Evolutionary conservation across 768 basidiomycete species (phyloP).

Genomic region (Russula sp.): DNA sequence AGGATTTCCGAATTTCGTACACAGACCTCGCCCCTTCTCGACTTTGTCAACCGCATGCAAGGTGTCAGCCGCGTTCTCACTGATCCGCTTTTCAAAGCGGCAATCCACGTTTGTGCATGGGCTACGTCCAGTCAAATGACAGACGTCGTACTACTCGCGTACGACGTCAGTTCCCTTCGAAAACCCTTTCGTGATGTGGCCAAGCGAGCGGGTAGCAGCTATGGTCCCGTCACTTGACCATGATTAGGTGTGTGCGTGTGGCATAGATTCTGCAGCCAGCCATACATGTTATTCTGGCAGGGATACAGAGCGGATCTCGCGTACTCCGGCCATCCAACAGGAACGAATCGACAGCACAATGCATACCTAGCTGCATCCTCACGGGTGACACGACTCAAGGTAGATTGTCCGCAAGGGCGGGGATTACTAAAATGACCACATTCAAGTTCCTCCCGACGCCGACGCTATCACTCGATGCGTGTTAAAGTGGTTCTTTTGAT

Average conservation of each 20-base stretch:
- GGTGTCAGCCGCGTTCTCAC: background rate
- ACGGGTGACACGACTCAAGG: background rate
- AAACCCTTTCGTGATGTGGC: background rate
- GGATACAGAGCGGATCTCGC: background rate
- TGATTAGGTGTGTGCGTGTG: background rate
- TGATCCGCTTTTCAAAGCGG: background rate
- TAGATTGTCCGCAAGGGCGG: background rate
- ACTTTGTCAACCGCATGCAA: background rate
- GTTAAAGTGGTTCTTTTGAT: background rate
- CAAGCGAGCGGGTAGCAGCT: background rate
- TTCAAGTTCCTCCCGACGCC: background rate
- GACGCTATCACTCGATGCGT: background rate
- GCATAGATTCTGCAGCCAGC: background rate
- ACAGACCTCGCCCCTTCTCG: background rate
- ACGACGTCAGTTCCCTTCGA: background rate
- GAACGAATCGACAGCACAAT: background rate
- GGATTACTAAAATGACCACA: background rate
- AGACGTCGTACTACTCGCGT: background rate
- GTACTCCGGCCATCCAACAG: background rate
- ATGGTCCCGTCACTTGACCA: background rate
- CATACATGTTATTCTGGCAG: background rate
- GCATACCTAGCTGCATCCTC: background rate
- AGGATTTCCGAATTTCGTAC: background rate
- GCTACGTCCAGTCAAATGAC: background rate
- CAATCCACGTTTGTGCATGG: background rate